Conservation (phyloP, 805 yeast genomes). For the Saccharomycopsis babjevae region DNA sequence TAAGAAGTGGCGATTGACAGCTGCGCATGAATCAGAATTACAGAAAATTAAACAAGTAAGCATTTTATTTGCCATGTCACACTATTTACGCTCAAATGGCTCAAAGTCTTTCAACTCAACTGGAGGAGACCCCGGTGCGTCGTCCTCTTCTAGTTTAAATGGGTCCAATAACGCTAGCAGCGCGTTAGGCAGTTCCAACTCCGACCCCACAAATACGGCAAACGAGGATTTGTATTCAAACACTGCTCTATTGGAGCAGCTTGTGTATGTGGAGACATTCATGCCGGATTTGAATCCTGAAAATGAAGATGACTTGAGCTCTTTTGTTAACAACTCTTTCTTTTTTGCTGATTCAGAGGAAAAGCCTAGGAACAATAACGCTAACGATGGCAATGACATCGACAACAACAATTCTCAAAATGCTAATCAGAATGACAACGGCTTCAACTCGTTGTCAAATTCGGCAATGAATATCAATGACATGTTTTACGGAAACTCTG, state of each 20-base stretch:
- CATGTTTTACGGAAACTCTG: not conserved
- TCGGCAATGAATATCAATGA: not conserved
- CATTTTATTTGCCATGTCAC: not conserved
- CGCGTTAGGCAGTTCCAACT: not conserved
- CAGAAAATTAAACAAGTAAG: not conserved
- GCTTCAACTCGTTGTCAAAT: not conserved
- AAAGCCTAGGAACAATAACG: constrained; percentile 32
- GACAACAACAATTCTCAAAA: not conserved
- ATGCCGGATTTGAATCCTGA: constrained; percentile 40
- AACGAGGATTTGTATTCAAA: constrained; percentile 12
- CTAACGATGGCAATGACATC: constrained; percentile 15
- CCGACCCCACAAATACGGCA: not conserved
- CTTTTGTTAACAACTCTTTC: constrained; percentile 74
- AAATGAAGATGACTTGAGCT: constrained; percentile 56
- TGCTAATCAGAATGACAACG: not conserved
- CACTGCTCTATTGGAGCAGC: constrained; percentile 50
- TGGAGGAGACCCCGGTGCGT: not conserved
- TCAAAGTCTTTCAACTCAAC: not conserved
- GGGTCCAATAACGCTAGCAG: not conserved
- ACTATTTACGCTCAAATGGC: not conserved
- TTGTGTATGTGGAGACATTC: constrained; percentile 71
- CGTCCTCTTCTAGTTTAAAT: not conserved
- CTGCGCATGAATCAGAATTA: not conserved
- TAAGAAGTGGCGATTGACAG: no score
- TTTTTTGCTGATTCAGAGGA: constrained; percentile 70